phyloP scores from a whole-genome alignment of 2,329 filamentous ascomycete genomes.

The Scedosporium minutisporum region DNA sequence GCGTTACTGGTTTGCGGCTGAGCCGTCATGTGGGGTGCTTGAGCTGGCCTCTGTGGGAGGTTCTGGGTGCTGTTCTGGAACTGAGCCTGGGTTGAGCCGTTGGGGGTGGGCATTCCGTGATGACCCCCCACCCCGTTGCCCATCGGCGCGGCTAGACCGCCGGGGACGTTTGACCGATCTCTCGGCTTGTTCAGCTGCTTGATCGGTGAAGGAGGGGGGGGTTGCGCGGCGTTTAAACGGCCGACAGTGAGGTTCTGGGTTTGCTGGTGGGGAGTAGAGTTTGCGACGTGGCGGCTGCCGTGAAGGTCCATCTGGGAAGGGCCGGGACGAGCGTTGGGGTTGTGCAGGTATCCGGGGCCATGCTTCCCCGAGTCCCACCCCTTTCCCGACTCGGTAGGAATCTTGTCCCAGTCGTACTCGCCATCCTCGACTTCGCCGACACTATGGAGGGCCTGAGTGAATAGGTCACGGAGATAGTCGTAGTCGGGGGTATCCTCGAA shows the following conservation, averaged over 20 bases:
- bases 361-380: conserved; percentile 73
- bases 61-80: conserved; percentile 95
- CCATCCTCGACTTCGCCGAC: conserved; percentile 92
- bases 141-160: conserved; percentile 64
- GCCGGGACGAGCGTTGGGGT: conserved; percentile 68
- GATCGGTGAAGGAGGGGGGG: conserved; percentile 76
- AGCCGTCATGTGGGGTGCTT: conserved; percentile 46
- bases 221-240: conserved; percentile 91
- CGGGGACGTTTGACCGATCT: conserved; percentile 68
- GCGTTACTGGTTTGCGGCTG: conserved; percentile 32
- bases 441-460: conserved; percentile 92
- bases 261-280: conserved; percentile 54
- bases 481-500: conserved; percentile 99
- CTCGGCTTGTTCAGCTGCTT: conserved; percentile 69
- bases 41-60: conserved; percentile 56
- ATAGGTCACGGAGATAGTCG: conserved; percentile 91
- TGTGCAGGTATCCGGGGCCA: conserved; percentile 57
- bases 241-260: conserved; percentile 61
- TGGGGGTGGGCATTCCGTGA: conserved; percentile 71
- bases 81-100: conserved; percentile 87
- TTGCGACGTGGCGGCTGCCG: conserved; percentile 57
- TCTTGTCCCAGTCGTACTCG: conserved; percentile 99
- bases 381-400: conserved; percentile 73
- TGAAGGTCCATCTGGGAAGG: conserved; percentile 79
- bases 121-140: conserved; percentile 64